These are phyloP conservation scores for Microthyrium microscopicum DNA, from an alignment of 2,329 filamentous ascomycete genomes.

Conservation along the genomic window DNA sequence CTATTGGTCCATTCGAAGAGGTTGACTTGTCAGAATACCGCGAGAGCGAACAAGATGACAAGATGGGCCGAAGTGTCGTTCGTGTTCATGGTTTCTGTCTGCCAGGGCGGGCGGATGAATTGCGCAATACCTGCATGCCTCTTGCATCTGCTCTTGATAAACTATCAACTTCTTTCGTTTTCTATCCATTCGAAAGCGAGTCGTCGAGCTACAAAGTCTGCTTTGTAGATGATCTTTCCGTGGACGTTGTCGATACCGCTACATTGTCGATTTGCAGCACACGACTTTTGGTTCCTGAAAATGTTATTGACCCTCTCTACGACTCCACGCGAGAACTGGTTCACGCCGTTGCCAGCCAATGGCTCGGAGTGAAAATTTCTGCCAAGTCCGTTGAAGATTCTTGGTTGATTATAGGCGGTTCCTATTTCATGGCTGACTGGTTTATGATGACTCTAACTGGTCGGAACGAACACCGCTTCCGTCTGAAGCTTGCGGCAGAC, in stretches of 20 bases:
- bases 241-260: slow-evolving; percentile 60
- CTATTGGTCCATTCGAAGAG: slow-evolving; percentile 86
- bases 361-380: slow-evolving; percentile 85
- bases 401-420: slow-evolving; percentile 80
- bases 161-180: slow-evolving; percentile 73
- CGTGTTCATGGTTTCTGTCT: slow-evolving; percentile 86
- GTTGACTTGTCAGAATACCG: slow-evolving; percentile 80
- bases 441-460: slow-evolving; percentile 85
- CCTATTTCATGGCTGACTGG: slow-evolving; percentile 87
- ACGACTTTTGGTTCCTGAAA: slow-evolving; percentile 66
- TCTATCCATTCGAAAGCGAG: slow-evolving; percentile 61
- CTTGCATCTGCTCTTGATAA: slow-evolving; percentile 66
- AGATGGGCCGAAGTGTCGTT: slow-evolving; percentile 72
- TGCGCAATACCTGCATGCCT: slow-evolving; percentile 73
- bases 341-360: slow-evolving; percentile 75
- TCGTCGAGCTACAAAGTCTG: slow-evolving; percentile 64
- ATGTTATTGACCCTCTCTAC: slow-evolving; percentile 72
- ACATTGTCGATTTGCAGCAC: slow-evolving; percentile 79
- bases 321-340: slow-evolving; percentile 66
- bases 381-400: slow-evolving; percentile 64
- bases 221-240: slow-evolving; percentile 77
- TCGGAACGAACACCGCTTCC: slow-evolving; percentile 86
- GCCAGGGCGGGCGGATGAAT: slow-evolving; percentile 63
- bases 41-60: slow-evolving; percentile 80
- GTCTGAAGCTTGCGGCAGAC: slow-evolving; percentile 73